Evolutionary conservation across 2,329 filamentous ascomycete species (phyloP).

Genomic region (Calonectria pauciramosa): DNA sequence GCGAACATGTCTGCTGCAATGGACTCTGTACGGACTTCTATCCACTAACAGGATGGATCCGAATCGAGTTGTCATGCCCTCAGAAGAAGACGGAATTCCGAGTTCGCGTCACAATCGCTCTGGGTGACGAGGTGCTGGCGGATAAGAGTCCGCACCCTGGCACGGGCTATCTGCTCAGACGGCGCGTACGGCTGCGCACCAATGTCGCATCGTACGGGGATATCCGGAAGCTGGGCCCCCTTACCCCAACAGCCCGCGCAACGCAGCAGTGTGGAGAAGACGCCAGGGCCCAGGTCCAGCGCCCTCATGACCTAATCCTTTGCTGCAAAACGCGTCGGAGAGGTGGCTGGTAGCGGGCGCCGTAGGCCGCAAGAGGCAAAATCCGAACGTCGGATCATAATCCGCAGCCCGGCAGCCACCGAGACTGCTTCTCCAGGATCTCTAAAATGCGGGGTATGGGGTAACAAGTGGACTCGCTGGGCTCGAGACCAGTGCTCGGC

Average conservation of each 20-base stretch:
- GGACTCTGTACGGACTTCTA: not conserved
- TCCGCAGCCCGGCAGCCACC: not conserved
- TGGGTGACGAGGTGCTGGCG: not conserved
- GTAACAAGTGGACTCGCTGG: not conserved
- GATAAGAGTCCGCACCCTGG: slow-evolving; percentile 6
- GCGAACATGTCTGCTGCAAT: not conserved
- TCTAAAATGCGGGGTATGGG: slow-evolving; percentile 21
- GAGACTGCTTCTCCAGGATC: not conserved
- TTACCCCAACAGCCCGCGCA: not conserved
- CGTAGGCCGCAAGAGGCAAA: not conserved
- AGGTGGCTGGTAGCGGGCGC: not conserved
- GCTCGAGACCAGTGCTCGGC: not conserved
- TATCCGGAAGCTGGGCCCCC: not conserved
- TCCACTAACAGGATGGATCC: not conserved
- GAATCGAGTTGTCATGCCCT: not conserved
- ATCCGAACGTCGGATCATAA: slow-evolving; percentile 13
- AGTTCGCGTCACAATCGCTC: not conserved
- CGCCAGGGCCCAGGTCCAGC: not conserved
- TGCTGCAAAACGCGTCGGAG: not conserved
- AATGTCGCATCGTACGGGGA: not conserved
- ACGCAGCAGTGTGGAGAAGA: not conserved
- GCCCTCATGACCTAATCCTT: not conserved
- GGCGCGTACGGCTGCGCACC: not conserved
- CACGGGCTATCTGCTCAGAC: not conserved
- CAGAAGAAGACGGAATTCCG: not conserved